Base-by-base conservation (phyloP, 192 early-diverging fungal species). In the Pilobolus umbonatus region DNA sequence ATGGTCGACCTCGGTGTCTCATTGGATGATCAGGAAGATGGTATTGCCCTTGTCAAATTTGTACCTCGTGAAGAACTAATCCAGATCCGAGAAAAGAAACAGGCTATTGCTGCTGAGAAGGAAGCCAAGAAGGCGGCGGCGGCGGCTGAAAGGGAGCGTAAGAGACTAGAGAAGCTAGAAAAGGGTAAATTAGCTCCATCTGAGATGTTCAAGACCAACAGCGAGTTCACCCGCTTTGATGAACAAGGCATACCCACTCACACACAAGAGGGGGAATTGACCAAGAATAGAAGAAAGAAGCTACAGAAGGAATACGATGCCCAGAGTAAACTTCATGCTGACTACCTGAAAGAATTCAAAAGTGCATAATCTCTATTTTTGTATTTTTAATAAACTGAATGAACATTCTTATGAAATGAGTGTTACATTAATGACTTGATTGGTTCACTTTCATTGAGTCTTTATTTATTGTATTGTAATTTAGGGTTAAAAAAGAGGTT, bases 1-100 rank as follows among this genome's bases (percentile, higher is more conserved):
- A 79, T 97, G 34, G 85, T 91, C 14, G 83, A 90, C 39, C 73
- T 96, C n/a, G 92, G 92, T 24, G 88, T 98, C 11, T 79, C 86
- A 1, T 76, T 98, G 55, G 96, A 96, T 64, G 96, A 98, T 74
- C 89, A 91, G 56, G 96, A 94, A 54, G 93, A 92, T 68, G 94
- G 94, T 26, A 87, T 81, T 54, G 94, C 96, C 1, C 76, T 97
- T 60, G 87, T 96, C 69, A 98, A 96, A 72, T 74, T 97, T 57
- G 87, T 90, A 11, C 87, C 90, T 58, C 82, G 84, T 10, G 80
- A 85, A 45, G 85, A 85, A 72, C 50, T 85, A 26, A 79, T 76
- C 9, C 77, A 81, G 67, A 78, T 75, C 29, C 83, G 85, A 29
- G 88, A 89, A 47, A 75, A 70, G 30, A 89, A 92, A 74, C 55